Conservation (phyloP, 306 rosid species). For the Cucumis cinereus region DNA sequence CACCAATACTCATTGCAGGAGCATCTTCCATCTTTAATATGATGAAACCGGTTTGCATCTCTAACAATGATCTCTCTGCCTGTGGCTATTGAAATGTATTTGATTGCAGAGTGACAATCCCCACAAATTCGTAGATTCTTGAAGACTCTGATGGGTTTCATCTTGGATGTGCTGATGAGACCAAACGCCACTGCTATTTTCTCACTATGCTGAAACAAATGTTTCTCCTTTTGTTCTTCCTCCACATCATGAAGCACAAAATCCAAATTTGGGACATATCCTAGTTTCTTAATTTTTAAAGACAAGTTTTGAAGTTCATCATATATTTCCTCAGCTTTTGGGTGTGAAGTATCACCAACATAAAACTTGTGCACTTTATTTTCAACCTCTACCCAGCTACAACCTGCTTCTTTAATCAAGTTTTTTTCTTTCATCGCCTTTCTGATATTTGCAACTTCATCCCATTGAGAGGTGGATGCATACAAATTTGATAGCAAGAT, state of each 20-base stretch:
- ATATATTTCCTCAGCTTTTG: conserved; percentile 39
- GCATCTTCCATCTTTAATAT: conserved; percentile 43
- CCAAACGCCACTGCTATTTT: conserved; percentile 61
- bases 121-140: conserved; percentile 55
- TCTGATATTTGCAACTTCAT: conserved; percentile 42
- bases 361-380: conserved; percentile 44
- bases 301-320: conserved; percentile 33
- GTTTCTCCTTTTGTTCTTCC: conserved; percentile 48
- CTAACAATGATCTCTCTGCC: conserved; percentile 51
- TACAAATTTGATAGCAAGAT: conserved; percentile 50
- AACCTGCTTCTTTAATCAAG: conserved; percentile 45
- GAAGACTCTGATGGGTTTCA: conserved; percentile 43
- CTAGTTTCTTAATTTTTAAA: conserved; percentile 31
- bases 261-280: conserved; percentile 44
- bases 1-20: conserved; percentile 65
- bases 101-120: conserved; percentile 51
- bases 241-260: conserved; percentile 65
- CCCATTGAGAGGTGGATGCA: conserved; percentile 42
- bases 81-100: conserved; percentile 34
- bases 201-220: conserved; percentile 55
- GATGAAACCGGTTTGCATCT: conserved; percentile 61
- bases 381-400: conserved; percentile 53
- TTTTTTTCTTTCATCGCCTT: conserved; percentile 38
- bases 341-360: conserved; percentile 57
- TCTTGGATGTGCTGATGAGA: conserved; percentile 28